These are phyloP conservation scores for Starmerella vaccinii DNA, from an alignment of 805 yeast genomes.

Conservation along the genomic window DNA sequence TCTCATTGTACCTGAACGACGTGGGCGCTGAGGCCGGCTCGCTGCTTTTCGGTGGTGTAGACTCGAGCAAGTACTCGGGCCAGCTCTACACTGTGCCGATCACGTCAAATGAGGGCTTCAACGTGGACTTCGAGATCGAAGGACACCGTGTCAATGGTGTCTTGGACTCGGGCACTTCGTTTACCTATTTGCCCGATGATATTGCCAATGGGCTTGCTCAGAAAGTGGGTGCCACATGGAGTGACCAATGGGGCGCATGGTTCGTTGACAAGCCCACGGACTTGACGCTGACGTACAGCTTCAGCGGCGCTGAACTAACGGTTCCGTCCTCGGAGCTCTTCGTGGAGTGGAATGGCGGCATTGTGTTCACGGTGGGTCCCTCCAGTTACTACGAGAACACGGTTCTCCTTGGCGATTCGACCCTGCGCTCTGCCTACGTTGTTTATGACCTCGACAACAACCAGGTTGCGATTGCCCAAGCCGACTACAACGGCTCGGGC, in stretches of 20 bases:
- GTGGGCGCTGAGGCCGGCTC: conserved; percentile 25
- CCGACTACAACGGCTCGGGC: conserved; percentile 27
- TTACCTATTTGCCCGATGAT: conserved; percentile 36
- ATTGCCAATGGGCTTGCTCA: conserved; percentile 10
- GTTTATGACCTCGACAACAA: conserved; percentile 54
- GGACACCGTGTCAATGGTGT: conserved; percentile 11
- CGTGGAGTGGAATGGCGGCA: not conserved
- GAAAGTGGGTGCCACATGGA: conserved; percentile 8
- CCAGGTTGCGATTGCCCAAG: conserved; percentile 48
- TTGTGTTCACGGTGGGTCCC: not conserved
- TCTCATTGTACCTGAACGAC: conserved; percentile 35
- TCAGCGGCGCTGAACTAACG: conserved; percentile 15
- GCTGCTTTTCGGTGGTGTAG: conserved; percentile 37
- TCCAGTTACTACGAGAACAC: conserved; percentile 23
- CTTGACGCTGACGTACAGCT: not conserved
- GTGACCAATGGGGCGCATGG: conserved; percentile 22
- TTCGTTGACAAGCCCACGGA: conserved; percentile 28
- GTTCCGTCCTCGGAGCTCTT: conserved; percentile 8
- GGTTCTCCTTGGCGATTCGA: conserved; percentile 49
- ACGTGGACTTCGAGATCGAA: conserved; percentile 13
- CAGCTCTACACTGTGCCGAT: conserved; percentile 29
- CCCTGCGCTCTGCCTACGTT: conserved; percentile 52
- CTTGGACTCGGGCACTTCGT: conserved; percentile 45
- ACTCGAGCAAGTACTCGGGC: conserved; percentile 34
- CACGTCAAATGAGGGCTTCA: conserved; percentile 10